phyloP scores from a whole-genome alignment of 129 eudicot genomes.

The Deinandra increscens region DNA sequence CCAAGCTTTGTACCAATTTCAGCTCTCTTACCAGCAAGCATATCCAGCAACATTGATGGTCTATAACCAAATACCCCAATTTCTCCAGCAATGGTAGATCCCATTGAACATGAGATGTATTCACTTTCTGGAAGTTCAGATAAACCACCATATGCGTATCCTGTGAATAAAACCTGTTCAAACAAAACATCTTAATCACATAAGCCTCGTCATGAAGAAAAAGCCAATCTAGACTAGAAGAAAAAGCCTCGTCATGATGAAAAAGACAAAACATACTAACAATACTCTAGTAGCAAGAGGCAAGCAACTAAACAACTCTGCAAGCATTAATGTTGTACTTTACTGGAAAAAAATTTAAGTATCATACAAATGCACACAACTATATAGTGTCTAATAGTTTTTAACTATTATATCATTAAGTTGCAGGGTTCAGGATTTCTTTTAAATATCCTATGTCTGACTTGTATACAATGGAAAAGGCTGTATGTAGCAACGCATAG shows the following conservation, averaged over 20 bases:
- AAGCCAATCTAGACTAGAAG: background rate
- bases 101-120: constrained; percentile 86
- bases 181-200: constrained; percentile 30
- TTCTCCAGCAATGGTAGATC: constrained; percentile 93
- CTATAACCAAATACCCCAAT: constrained; percentile 89
- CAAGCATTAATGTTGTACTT: background rate
- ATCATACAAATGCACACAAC: background rate
- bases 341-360: background rate
- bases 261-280: background rate
- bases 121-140: constrained; percentile 90
- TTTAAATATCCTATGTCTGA: background rate
- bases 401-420: background rate
- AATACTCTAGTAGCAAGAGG: constrained; percentile 1
- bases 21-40: constrained; percentile 99
- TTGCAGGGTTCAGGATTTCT: background rate
- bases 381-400: background rate
- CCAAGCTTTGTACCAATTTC: constrained; percentile 92
- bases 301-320: constrained; percentile 2
- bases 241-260: too few relatives aligned
- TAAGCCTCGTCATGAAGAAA: background rate
- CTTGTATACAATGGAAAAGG: background rate
- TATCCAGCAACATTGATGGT: constrained; percentile 81
- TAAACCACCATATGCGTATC: constrained; percentile 93
- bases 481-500: background rate
- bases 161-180: constrained; percentile 78